These are phyloP conservation scores for Fusarium citri DNA, from an alignment of 2,329 filamentous ascomycete genomes.

Conservation along the genomic window DNA sequence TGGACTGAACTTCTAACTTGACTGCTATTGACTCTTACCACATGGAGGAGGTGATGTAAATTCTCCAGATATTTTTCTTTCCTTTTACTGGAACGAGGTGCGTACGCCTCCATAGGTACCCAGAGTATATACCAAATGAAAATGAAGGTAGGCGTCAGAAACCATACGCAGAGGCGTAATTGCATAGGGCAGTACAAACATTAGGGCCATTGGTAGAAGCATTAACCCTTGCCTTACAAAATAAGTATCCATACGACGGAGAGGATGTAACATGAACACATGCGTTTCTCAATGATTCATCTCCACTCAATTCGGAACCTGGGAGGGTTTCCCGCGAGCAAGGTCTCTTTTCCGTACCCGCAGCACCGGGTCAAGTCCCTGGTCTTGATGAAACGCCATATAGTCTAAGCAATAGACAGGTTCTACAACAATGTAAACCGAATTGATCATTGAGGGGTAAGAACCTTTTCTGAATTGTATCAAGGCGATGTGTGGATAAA, in stretches of 20 bases:
- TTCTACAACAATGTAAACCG: not conserved
- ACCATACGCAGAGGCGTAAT: not conserved
- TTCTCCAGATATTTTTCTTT: not conserved
- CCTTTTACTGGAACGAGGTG: not conserved
- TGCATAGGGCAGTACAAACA: not conserved
- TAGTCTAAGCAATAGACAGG: not conserved
- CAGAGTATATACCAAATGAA: not conserved
- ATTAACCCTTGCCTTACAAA: not conserved
- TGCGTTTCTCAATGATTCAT: not conserved
- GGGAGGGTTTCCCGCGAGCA: not conserved
- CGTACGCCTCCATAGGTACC: not conserved
- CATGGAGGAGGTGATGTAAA: slow-evolving; percentile 12
- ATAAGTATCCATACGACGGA: not conserved
- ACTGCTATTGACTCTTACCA: slow-evolving; percentile 8
- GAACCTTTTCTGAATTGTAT: not conserved
- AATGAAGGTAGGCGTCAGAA: not conserved
- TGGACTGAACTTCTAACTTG: not conserved
- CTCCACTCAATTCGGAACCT: not conserved
- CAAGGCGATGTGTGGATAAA: not conserved
- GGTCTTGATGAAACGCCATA: not conserved
- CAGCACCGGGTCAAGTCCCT: not conserved
- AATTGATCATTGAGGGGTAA: not conserved
- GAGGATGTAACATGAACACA: not conserved
- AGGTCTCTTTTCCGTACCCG: not conserved
- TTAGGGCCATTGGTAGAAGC: not conserved